phyloP scores from a whole-genome alignment of 129 eudicot species.

The Chrysanthemum lavandulifolium region DNA sequence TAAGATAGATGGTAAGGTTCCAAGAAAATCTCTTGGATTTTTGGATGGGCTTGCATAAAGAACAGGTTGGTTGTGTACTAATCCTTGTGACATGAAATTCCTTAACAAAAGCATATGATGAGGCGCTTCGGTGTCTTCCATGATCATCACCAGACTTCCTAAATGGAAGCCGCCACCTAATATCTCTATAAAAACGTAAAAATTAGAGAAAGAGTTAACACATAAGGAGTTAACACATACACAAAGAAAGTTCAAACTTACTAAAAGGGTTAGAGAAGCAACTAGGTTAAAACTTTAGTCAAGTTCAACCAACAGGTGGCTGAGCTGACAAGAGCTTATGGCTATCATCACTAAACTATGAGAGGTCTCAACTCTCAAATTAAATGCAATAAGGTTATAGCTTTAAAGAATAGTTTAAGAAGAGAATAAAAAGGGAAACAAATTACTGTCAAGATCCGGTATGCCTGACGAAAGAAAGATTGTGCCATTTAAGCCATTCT shows the following conservation, averaged over 20 bases:
- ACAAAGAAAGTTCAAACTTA: neutral
- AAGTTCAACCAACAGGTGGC: no score
- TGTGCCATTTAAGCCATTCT: constrained; percentile 86
- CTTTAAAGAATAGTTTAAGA: constrained; percentile 4
- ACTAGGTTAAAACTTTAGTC: no score
- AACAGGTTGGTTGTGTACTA: constrained; percentile 85
- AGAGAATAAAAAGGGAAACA: neutral
- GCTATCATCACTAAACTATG: neutral
- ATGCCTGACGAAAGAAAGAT: constrained; percentile 87
- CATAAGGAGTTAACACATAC: neutral
- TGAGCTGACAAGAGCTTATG: neutral
- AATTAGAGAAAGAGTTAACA: neutral
- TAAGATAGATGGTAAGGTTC: constrained; percentile 76
- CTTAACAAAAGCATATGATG: constrained; percentile 96
- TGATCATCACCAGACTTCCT: constrained; percentile 93
- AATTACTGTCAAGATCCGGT: constrained; percentile 92
- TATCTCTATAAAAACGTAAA: constrained; percentile 47
- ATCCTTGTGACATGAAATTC: constrained; percentile 94
- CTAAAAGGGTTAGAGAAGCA: no score
- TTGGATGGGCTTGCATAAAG: constrained; percentile 82
- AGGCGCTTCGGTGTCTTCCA: constrained; percentile 97
- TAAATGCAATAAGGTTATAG: neutral
- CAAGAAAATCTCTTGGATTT: constrained; percentile 84
- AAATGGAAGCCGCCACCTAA: constrained; percentile 91
- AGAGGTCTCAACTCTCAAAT: no score